phyloP scores from a whole-genome alignment of 2,329 filamentous ascomycete species.

The Arthrobotrys pseudoclavata region DNA sequence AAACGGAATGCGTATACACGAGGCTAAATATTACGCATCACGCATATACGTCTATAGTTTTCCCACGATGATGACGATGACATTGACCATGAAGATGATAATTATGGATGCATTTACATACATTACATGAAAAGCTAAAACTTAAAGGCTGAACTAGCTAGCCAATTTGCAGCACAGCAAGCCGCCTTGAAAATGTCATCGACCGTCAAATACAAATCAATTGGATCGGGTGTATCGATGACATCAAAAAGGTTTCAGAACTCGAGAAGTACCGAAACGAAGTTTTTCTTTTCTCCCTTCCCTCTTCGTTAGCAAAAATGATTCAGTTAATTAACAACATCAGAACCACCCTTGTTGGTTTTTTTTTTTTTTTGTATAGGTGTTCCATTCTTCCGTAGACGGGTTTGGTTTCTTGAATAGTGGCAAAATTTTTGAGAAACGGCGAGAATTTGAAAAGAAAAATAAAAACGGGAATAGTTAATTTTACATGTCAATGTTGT shows the following conservation, averaged over 20 bases:
- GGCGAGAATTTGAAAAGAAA: neutral
- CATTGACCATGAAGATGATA: neutral
- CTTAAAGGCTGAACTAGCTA: neutral
- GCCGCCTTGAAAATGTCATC: conserved; percentile 19
- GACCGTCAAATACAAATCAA: conserved; percentile 3
- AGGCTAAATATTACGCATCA: conserved; percentile 21
- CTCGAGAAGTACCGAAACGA: neutral
- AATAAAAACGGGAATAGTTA: conserved; percentile 17
- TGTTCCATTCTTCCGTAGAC: neutral
- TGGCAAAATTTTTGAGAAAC: neutral
- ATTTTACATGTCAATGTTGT: conserved; percentile 58
- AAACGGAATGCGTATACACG: conserved; percentile 11
- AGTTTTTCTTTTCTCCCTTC: neutral
- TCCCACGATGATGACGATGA: neutral
- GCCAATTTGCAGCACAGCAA: conserved; percentile 11
- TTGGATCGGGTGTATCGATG: conserved; percentile 15
- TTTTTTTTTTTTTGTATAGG: neutral
- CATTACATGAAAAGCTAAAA: conserved; percentile 14
- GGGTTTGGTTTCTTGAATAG: neutral
- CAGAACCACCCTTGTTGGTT: conserved; percentile 5
- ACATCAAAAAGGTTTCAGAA: conserved; percentile 19
- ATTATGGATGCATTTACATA: conserved; percentile 21
- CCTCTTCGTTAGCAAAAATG: conserved; percentile 10
- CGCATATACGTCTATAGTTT: neutral
- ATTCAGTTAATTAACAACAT: conserved; percentile 16